Evolutionary conservation across 129 eudicot species (phyloP), one percentile per base, ranked within the genome.

Genomic region (Apium graveolens): DNA sequence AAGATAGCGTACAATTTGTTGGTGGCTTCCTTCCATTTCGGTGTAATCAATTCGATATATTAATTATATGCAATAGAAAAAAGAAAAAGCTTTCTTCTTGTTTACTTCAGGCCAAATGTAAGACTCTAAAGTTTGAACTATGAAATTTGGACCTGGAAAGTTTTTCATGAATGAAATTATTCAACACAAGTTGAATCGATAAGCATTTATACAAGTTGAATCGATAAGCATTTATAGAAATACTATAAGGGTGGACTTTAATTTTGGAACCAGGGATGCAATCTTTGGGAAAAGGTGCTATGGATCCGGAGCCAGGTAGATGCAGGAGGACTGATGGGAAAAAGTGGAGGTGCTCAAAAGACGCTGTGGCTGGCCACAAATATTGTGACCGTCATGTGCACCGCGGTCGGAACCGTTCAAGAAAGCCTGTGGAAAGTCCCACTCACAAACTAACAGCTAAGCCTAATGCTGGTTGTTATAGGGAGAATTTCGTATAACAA

Each of bases 391-490:
- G 98, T 27, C 98, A 93, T 75, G 78, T 93, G 75, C 93, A 93
- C 85, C 96, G 98, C 31, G 98, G 98, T 43, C 82, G 89, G 20
- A 91, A 91, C 86, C 98, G 98, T 93, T 93, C 98, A 93, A 93
- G 98, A 93, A 93, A 93, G 97, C 98, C 97, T 82, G 97, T 93
- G 98, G 98, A 93, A 93, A 66, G 74, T 60, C 85, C 92, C 92
- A 89, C 92, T 78, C 82, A 57, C 31, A 57, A 57, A n/a, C 90
- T 62, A 81, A 90, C 92, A 86, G 65, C 65, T 57, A 57, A 57
- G 65, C 65, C 92, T 68, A 78, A 88, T 39, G 29, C 51, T 44
- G n/a, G n/a, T n/a, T n/a, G n/a, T n/a, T n/a, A n/a, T n/a, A n/a
- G n/a, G n/a, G n/a, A n/a, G n/a, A n/a, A n/a, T n/a, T n/a, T n/a